Percentiles rank a stretch among this genome's conserved stretches.
These are phyloP conservation scores for Thermothelomyces thermophilus DNA, from an alignment of 2,329 filamentous ascomycete species.

Conservation along the genomic window DNA sequence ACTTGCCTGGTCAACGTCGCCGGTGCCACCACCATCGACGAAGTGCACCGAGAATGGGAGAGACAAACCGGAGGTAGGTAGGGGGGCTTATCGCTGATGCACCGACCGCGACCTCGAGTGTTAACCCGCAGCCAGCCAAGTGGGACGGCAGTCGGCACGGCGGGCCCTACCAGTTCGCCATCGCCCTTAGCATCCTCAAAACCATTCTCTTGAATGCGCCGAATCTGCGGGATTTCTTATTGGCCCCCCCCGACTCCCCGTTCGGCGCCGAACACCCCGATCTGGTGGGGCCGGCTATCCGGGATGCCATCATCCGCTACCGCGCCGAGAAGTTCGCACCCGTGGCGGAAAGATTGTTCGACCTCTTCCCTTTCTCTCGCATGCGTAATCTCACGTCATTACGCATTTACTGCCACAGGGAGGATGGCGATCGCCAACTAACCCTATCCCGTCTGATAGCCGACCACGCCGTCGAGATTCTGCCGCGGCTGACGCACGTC, in stretches of 20 bases:
- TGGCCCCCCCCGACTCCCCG: constrained; percentile 24
- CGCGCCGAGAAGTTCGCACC: constrained; percentile 2
- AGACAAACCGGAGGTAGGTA: constrained; percentile 21
- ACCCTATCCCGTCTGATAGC: constrained; percentile 22
- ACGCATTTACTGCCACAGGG: constrained; percentile 27
- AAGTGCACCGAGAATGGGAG: constrained; percentile 19
- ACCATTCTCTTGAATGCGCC: constrained; percentile 19
- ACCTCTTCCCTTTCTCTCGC: constrained; percentile 16
- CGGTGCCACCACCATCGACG: constrained; percentile 13
- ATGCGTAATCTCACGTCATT: constrained; percentile 20
- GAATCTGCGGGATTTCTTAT: constrained; percentile 23
- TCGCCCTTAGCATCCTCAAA: constrained; percentile 22
- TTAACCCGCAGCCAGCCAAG: constrained; percentile 17
- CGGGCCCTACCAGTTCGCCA: background rate
- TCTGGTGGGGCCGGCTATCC: background rate
- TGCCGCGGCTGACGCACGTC: constrained; percentile 18
- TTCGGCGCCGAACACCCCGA: constrained; percentile 7
- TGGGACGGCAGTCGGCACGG: constrained; percentile 3
- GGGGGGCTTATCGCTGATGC: background rate
- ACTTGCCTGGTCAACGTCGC: constrained; percentile 23
- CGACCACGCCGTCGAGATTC: constrained; percentile 18
- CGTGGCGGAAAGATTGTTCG: background rate
- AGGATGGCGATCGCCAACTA: constrained; percentile 19
- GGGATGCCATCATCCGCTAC: constrained; percentile 13
- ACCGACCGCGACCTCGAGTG: background rate